Evolutionary conservation across 106 monocot genomes (phyloP), one percentile per base, ranked within the genome.

Genomic region (Posidonia australis): DNA sequence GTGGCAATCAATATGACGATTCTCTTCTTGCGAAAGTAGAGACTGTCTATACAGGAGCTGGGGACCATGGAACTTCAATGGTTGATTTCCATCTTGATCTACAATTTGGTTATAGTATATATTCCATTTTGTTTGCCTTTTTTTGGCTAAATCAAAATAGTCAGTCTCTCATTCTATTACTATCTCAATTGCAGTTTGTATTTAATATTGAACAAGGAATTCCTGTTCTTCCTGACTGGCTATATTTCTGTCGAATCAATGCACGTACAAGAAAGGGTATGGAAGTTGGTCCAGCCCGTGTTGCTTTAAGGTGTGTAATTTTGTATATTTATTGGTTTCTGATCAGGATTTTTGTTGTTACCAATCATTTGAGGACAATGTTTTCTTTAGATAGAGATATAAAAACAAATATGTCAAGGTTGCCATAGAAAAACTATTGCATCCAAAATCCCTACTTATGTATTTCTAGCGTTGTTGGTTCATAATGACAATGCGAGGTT

Each of bases 151-250:
- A 52, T 27, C 27, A 13, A 12, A 6, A 25, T 12, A 24, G 22
- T 25, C 58, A 1, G 5, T 7, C 18, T 25, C 23, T 24, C 27
- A 28, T 26, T 43, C 43, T 42, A n/a, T 61, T 46, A 21, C 32
- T 17, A 51, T 29, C 27, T 68, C 72, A 23, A 47, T 67, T 80
- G 63, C 86, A 96, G 94, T 80, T 96, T 70, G 84, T 82, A 0
- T 72, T 86, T 56, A 84, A 82, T 60, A 64, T 90, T 59, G 90
- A 96, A 73, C 94, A 90, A 84, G 94, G 86, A 20, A 80, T 96
- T 61, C 94, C 94, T 47, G 26, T 84, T 54, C 62, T 82, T 51
- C 77, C 94, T 52, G 94, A 96, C 46, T 96, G 90, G 94, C 58
- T 96, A 17, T 84, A 82, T 70, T 90, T 96, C 72, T 90, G 82